Evolutionary conservation across 164 flowering plant species (phyloP).

Genomic region (grape (Vitis vinifera)): DNA sequence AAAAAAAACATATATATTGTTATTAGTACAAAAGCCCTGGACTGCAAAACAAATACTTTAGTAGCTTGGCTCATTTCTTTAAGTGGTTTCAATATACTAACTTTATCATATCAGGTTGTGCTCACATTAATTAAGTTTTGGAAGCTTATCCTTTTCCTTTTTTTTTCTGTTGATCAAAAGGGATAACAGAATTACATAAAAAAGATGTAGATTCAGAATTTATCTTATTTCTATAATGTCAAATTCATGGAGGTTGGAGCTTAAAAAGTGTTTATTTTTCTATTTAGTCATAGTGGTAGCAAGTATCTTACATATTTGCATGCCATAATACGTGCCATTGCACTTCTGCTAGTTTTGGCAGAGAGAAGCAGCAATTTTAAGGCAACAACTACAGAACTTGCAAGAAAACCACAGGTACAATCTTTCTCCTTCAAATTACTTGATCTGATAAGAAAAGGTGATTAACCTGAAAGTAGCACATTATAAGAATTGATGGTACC

Average conservation of each 20-base stretch:
- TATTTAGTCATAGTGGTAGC: not conserved
- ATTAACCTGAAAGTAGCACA: not conserved
- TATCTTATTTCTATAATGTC: not conserved
- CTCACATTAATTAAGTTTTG: too few relatives aligned
- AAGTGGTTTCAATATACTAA: too few relatives aligned
- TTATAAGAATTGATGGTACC: not conserved
- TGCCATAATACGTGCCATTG: not conserved
- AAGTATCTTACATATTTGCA: not conserved
- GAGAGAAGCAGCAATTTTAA: slow-evolving; percentile 41
- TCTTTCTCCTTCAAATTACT: not conserved
- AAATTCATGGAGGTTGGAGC: not conserved
- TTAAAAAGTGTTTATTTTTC: not conserved
- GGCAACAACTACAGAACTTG: slow-evolving; percentile 41
- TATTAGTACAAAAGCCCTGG: too few relatives aligned
- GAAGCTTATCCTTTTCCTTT: too few relatives aligned
- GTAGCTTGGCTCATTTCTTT: too few relatives aligned
- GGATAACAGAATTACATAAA: too few relatives aligned
- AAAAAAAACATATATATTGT: too few relatives aligned
- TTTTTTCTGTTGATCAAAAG: too few relatives aligned
- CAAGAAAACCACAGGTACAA: slow-evolving; percentile 44
- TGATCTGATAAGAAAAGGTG: not conserved
- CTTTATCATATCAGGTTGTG: too few relatives aligned
- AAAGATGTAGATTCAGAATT: not conserved
- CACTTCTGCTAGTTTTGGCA: slow-evolving; percentile 41
- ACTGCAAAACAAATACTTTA: too few relatives aligned